A percentile compares a stretch with the other conserved stretches of the same genome.
phyloP scores from a whole-genome alignment of 106 monocot genomes.

The Agapanthus africanus region DNA sequence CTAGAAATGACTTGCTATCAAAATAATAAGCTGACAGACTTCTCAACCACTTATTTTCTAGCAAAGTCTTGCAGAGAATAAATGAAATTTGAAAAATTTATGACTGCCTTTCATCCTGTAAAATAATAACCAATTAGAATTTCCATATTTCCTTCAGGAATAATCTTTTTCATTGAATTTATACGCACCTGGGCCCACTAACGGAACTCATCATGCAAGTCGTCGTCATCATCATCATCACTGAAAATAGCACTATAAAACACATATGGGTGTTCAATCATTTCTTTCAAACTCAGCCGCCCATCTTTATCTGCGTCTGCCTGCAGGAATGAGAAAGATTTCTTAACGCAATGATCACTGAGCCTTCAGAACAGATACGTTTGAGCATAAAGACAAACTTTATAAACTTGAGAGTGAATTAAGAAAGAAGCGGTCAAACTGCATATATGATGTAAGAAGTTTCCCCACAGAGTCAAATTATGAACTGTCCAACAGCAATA shows the following conservation, averaged over 20 bases:
- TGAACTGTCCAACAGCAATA: neutral
- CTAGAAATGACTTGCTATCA: neutral
- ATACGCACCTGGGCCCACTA: conserved; percentile 16
- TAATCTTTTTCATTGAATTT: neutral
- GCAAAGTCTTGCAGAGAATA: neutral
- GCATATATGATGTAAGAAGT: neutral
- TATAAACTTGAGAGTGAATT: neutral
- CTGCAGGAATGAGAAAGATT: conserved; percentile 29
- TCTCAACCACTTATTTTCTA: conserved; percentile 3
- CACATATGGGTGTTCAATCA: conserved; percentile 75
- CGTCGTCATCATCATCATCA: conserved; percentile 65
- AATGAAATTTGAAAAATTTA: neutral
- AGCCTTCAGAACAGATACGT: neutral
- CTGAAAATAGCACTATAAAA: conserved; percentile 83
- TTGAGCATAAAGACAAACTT: neutral
- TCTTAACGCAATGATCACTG: neutral
- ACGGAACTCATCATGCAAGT: conserved; percentile 82
- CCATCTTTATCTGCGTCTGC: conserved; percentile 85
- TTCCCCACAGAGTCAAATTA: neutral
- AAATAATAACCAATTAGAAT: conserved; percentile 1
- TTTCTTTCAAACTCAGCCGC: conserved; percentile 69
- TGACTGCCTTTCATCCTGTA: neutral
- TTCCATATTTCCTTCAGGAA: neutral
- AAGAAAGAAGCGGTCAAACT: neutral
- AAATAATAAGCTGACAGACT: neutral